Evolutionary conservation across 495 filamentous ascomycete species (phyloP).

Genomic region (Penicillium argentinense): DNA sequence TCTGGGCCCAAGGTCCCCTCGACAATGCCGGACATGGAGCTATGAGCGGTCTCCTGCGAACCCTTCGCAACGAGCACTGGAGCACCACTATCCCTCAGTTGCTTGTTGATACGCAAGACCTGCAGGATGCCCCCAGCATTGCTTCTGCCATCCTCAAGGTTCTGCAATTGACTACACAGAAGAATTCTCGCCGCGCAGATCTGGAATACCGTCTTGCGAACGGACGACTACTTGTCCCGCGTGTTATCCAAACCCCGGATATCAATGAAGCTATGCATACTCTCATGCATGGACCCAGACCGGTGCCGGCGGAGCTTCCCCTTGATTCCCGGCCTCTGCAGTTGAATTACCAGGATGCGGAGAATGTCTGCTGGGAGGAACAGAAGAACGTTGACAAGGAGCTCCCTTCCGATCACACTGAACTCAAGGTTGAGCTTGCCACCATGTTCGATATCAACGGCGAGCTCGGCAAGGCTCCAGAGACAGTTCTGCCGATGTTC

Average conservation of each 20-base stretch:
- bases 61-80: constrained; percentile 23
- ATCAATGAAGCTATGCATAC: constrained; percentile 26
- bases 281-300: constrained; percentile 18
- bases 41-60: constrained; percentile 21
- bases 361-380: constrained; percentile 17
- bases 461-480: constrained; percentile 7
- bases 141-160: constrained; percentile 18
- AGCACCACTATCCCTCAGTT: constrained; percentile 18
- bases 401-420: constrained; percentile 12
- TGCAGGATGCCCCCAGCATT: constrained; percentile 6
- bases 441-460: constrained; percentile 13
- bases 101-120: constrained; percentile 6
- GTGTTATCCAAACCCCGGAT: constrained; percentile 12
- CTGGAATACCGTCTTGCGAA: constrained; percentile 18
- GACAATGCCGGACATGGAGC: constrained; percentile 17
- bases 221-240: constrained; percentile 20
- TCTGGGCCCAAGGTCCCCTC: constrained; percentile 6
- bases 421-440: constrained; percentile 19
- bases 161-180: constrained; percentile 17
- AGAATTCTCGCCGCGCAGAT: constrained; percentile 12
- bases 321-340: constrained; percentile 12
- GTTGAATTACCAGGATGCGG: constrained; percentile 10
- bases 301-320: constrained; percentile 7
- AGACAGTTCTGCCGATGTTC: constrained; percentile 14
- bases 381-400: neutral